Percentiles rank a stretch among this genome's conserved stretches.
These are phyloP conservation scores for Podila horticola DNA, from an alignment of 192 early-diverging fungal genomes.

Conservation along the genomic window DNA sequence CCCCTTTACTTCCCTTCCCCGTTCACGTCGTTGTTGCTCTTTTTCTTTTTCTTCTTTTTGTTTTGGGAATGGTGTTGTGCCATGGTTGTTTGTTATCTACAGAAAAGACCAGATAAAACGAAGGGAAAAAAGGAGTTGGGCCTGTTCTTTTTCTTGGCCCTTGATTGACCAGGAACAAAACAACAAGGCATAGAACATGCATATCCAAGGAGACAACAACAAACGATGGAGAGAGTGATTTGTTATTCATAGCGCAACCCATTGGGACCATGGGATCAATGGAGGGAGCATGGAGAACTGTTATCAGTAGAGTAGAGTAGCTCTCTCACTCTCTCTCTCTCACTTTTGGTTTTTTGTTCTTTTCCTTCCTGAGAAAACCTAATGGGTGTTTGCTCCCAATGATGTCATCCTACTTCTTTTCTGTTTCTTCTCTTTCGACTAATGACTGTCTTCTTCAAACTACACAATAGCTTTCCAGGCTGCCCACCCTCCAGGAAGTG, in stretches of 20 bases:
- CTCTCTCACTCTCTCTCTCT: no score
- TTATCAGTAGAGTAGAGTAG: no score
- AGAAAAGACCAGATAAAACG: no score
- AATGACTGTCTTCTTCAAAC: not conserved
- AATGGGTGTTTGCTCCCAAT: not conserved
- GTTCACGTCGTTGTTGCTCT: no score
- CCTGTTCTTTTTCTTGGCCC: no score
- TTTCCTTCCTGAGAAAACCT: no score
- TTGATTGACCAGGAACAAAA: not conserved
- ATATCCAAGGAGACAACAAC: not conserved
- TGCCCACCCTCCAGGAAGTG: constrained; percentile 77
- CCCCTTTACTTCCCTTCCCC: no score
- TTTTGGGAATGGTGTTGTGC: no score
- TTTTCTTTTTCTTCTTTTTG: no score
- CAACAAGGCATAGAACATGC: not conserved
- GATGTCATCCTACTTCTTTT: not conserved
- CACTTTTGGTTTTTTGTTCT: no score
- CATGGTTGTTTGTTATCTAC: no score
- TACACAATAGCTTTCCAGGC: constrained; percentile 70
- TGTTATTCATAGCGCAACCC: not conserved
- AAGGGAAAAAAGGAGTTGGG: no score
- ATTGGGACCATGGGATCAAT: not conserved
- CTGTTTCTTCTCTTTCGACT: not conserved
- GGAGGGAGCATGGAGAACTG: not conserved
- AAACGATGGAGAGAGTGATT: not conserved